Evolutionary conservation across 352 stramenopile genomes (phyloP), one percentile per base, ranked within the genome.

Genomic region (Aphanomyces invadans): DNA sequence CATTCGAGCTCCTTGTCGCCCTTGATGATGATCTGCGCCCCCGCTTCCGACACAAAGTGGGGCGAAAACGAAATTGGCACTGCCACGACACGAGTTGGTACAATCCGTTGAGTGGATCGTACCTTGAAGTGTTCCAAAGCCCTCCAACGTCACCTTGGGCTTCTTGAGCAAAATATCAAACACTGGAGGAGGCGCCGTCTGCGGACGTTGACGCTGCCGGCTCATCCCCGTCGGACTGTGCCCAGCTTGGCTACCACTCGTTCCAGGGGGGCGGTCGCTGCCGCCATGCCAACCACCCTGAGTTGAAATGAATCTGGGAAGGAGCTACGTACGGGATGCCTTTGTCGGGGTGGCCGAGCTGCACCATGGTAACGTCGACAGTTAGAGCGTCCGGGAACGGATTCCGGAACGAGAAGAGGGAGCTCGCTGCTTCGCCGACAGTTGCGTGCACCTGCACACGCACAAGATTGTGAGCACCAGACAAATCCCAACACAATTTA

Each of bases 401-500:
- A 64, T 98, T 98, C 53, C 91, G 87, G 68, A 98, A 98, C 0
- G 81, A 80, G 52, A 98, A 96, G 29, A 95, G 79, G 36, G 84
- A 89, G 19, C 80, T 95, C 0, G 81, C 77, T 10, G 81, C 87
- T 67, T 95, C 86, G 38, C 83, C 76, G 0, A 97, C 86, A 29
- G 81, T 84, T 0, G 86, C 79, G 17, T 77, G 71, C 3, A 92
- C 60, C 60, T 67, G 57, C 5, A 60, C 25, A 54, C 29, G 25
- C 19, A 38, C 17, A 32, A 15, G 19, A 25, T 23, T 26, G 1
- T 53, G 19, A 28, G 2, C 28, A 26, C 3, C 33, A 4, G 19
- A 19, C 15, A 33, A 45, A 5, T 11, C 17, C 7, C n/a, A 62
- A 57, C 59, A 53, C n/a, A 26, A 21, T 28, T 23, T 9, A 36